Evolutionary conservation across 805 yeast genomes (phyloP).

Genomic region (Starmerella khaoyaiensis): DNA sequence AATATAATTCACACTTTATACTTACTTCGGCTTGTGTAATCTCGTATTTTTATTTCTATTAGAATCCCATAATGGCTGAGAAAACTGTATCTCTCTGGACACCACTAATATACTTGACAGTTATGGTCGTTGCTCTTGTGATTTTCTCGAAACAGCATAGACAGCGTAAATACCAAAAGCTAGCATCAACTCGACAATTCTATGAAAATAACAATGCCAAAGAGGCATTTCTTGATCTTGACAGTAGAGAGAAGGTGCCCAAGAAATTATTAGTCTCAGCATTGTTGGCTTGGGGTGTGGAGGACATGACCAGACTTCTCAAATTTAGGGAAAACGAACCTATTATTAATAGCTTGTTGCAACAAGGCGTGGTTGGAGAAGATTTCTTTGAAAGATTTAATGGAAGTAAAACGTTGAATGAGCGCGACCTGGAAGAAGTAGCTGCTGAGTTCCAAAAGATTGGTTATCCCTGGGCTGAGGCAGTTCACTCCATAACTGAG

Average conservation of each 20-base stretch:
- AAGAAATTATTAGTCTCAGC: conserved; percentile 66
- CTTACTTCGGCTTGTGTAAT: no score
- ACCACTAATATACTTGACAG: conserved; percentile 49
- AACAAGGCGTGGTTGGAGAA: conserved; percentile 84
- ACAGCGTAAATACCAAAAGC: conserved; percentile 38
- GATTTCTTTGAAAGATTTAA: conserved; percentile 70
- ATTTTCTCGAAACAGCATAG: conserved; percentile 61
- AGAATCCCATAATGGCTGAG: conserved; percentile 20
- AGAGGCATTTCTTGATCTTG: conserved; percentile 49
- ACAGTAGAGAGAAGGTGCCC: conserved; percentile 46
- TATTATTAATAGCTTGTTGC: conserved; percentile 56
- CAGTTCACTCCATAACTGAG: conserved; percentile 67
- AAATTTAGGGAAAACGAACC: conserved; percentile 70
- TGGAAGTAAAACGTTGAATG: conserved; percentile 64
- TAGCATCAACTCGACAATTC: conserved; percentile 54
- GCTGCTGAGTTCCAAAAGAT: conserved; percentile 59
- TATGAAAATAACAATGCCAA: conserved; percentile 53
- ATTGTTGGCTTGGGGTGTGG: conserved; percentile 61
- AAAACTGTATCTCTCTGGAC: conserved; percentile 17
- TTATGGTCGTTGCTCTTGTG: conserved; percentile 51
- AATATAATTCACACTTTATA: no score
- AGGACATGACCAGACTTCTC: conserved; percentile 70
- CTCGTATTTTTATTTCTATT: no score
- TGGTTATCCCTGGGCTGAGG: conserved; percentile 70
- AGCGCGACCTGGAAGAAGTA: conserved; percentile 65